Evolutionary conservation across 148 eudicot genomes (phyloP).

Genomic region (Cornus controversa): DNA sequence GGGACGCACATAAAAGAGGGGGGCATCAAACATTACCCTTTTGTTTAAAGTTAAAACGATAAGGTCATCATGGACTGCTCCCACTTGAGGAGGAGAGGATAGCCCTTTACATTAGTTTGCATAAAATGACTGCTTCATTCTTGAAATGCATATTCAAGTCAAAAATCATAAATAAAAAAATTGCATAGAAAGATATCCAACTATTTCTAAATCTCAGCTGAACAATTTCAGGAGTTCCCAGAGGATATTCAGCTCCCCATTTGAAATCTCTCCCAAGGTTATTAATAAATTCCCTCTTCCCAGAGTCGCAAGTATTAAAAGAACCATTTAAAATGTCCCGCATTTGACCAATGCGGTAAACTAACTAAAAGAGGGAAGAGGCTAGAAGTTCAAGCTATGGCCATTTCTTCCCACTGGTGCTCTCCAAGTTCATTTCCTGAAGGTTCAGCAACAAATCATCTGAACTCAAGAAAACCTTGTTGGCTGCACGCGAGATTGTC

Average conservation of each 20-base stretch:
- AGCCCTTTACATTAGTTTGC: no score
- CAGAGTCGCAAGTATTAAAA: neutral
- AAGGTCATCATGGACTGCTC: no score
- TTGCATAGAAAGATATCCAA: neutral
- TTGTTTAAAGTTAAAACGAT: no score
- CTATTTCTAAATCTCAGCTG: neutral
- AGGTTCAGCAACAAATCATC: constrained; percentile 82
- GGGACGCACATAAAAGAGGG: no score
- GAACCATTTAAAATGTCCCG: neutral
- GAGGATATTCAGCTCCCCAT: neutral
- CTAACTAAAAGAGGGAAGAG: neutral
- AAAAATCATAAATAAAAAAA: neutral
- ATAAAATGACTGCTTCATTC: no score
- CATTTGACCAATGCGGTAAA: neutral
- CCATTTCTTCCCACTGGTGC: constrained; percentile 26
- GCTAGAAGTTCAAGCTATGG: neutral
- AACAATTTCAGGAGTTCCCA: neutral
- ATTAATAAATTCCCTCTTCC: neutral
- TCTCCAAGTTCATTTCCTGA: constrained; percentile 43
- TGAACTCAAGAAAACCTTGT: constrained; percentile 71
- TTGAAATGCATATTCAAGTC: neutral
- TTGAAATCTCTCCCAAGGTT: neutral
- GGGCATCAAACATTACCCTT: no score
- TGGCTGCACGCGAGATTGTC: constrained; percentile 53
- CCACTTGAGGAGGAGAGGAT: no score